phyloP scores from a whole-genome alignment of 768 basidiomycete species.

The Trametes cubensis region DNA sequence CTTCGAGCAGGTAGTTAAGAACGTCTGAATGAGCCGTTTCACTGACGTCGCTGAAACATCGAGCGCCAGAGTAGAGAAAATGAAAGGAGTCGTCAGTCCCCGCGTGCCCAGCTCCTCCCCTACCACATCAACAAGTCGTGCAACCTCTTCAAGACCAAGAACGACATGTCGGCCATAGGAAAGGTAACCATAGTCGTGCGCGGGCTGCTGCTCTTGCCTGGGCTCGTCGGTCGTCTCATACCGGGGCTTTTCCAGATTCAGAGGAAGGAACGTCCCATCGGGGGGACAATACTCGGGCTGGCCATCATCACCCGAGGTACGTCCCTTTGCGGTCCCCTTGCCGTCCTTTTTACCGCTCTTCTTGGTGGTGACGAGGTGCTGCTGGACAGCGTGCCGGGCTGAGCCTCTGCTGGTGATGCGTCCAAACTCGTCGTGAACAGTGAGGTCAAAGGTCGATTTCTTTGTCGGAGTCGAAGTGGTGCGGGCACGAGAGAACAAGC shows the following conservation, averaged over 20 bases:
- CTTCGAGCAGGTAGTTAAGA: slow-evolving; percentile 63
- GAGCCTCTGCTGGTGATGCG: slow-evolving; percentile 53
- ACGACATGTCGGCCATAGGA: slow-evolving; percentile 74
- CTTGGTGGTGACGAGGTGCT: slow-evolving; percentile 24
- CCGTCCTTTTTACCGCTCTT: slow-evolving; percentile 24
- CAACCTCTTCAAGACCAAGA: slow-evolving; percentile 73
- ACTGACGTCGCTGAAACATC: slow-evolving; percentile 79
- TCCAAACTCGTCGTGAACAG: slow-evolving; percentile 65
- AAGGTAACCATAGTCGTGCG: slow-evolving; percentile 71
- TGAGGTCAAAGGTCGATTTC: slow-evolving; percentile 30
- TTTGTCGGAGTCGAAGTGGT: slow-evolving; percentile 55
- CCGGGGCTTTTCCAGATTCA: slow-evolving; percentile 37
- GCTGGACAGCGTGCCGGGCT: slow-evolving; percentile 36
- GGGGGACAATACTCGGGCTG: slow-evolving; percentile 34
- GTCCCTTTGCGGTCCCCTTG: slow-evolving; percentile 37
- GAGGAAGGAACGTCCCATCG: slow-evolving; percentile 39
- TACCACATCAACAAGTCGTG: slow-evolving; percentile 70
- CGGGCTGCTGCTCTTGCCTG: slow-evolving; percentile 27
- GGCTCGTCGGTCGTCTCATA: slow-evolving; percentile 29
- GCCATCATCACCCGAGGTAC: slow-evolving; percentile 41
- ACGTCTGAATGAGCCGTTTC: slow-evolving; percentile 76
- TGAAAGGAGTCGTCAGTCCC: slow-evolving; percentile 84
- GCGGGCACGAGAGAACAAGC: slow-evolving; percentile 71
- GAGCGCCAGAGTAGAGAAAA: slow-evolving; percentile 87
- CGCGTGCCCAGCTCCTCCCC: slow-evolving; percentile 70